These are phyloP conservation scores for Metarhizium rileyi DNA, from an alignment of 2,329 filamentous ascomycete species.

Conservation along the genomic window DNA sequence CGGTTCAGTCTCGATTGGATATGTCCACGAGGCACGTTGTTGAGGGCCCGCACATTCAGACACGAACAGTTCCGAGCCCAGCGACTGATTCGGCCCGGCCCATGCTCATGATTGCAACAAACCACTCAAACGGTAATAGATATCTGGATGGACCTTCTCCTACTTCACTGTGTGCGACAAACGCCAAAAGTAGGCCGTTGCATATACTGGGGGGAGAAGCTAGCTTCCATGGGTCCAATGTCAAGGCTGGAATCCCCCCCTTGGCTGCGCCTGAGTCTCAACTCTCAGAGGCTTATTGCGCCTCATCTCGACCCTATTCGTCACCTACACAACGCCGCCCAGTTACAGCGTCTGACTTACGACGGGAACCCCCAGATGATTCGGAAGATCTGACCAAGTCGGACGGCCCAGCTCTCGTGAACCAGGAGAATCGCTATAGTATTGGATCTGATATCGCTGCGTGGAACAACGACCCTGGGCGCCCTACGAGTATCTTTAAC, in stretches of 20 bases:
- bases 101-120: not conserved
- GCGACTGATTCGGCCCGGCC: not conserved
- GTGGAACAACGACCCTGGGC: not conserved
- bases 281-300: not conserved
- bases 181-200: not conserved
- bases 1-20: not conserved
- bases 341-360: not conserved
- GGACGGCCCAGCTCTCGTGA: not conserved
- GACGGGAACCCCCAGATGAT: not conserved
- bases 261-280: not conserved
- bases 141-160: not conserved
- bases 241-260: not conserved
- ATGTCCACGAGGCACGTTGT: too few relatives aligned
- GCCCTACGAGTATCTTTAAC: not conserved
- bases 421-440: not conserved
- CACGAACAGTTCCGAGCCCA: not conserved
- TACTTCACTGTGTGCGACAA: not conserved
- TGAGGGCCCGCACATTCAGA: not conserved
- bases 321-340: not conserved
- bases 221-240: not conserved
- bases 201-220: not conserved
- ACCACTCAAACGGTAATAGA: not conserved
- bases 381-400: not conserved
- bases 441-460: not conserved
- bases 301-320: not conserved